phyloP scores from a whole-genome alignment of 1,284 basidiomycete genomes.

The Sphagnurus paluster region DNA sequence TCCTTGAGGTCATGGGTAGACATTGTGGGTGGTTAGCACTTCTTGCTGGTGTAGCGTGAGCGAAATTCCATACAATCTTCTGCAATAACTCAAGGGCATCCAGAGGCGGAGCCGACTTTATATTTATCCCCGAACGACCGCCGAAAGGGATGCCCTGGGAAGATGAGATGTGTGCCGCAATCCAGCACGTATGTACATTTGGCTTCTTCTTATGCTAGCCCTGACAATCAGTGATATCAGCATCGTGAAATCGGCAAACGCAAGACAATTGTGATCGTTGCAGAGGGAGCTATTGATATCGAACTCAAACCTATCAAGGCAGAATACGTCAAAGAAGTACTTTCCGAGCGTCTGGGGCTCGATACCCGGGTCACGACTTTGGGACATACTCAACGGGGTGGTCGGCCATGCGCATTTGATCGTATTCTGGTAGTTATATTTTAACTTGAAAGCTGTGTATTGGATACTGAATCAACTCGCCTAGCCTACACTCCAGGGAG shows the following conservation, averaged over 20 bases:
- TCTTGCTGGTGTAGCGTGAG: constrained; percentile 86
- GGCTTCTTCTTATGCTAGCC: background rate
- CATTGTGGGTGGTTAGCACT: constrained; percentile 98
- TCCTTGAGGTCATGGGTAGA: constrained; percentile 98
- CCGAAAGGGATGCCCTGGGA: constrained; percentile 85
- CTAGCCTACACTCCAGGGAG: constrained; percentile 91
- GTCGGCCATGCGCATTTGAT: constrained; percentile 90
- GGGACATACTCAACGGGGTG: constrained; percentile 96
- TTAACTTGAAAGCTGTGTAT: constrained; percentile 1
- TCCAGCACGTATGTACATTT: constrained; percentile 61
- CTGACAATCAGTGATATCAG: constrained; percentile 37
- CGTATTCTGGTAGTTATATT: constrained; percentile 71
- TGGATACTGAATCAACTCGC: background rate
- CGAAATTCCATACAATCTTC: constrained; percentile 2
- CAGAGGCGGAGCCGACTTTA: constrained; percentile 93
- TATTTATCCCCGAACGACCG: constrained; percentile 95
- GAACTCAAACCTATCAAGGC: constrained; percentile 89
- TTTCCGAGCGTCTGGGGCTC: constrained; percentile 84
- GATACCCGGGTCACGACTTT: constrained; percentile 98
- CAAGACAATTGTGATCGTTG: constrained; percentile 98
- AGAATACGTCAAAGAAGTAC: constrained; percentile 88
- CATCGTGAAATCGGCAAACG: constrained; percentile 93
- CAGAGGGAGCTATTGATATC: constrained; percentile 91
- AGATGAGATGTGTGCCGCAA: constrained; percentile 87
- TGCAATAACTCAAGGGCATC: constrained; percentile 13